Evolutionary conservation across 352 stramenopile species (phyloP), one percentile per base, ranked within the genome.

Genomic region (Globisporangium lucens): DNA sequence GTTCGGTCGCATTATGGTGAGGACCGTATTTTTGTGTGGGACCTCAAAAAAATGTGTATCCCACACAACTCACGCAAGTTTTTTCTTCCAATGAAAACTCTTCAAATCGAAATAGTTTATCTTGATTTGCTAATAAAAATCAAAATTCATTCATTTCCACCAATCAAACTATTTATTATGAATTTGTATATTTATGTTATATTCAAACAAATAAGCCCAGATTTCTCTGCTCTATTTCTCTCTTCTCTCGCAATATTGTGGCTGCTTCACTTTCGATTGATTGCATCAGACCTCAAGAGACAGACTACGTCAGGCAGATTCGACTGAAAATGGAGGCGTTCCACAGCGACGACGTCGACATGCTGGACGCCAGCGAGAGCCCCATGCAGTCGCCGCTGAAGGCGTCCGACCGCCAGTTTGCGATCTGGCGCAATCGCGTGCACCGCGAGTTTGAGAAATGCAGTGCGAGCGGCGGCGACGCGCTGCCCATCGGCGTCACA

Each of bases 361-460:
- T 70, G 65, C 27, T 56, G 20, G 62, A 69, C 61, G 56, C 17
- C 27, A 71, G 51, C 52, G 38, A 29, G n/a, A 58, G 17, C 27
- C 15, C n/a, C 20, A 17, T 8, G n/a, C 20, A 47, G 46, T 29
- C 49, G 24, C 52, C 58, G 41, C 49, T 38, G 24, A 33, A 59
- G n/a, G 67, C 71, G 17, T 58, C 49, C 65, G 66, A 80, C 56
- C 80, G 78, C 15, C 85, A 93, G 65, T 84, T 80, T 63, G 73
- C 72, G 15, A 92, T 94, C 64, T 94, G 86, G 86, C 76, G 74
- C 56, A 94, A 70, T 30, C 86, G 86, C 61, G 76, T 91, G 49
- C 80, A 83, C 51, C 82, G 79, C 47, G 86, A 94, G 72, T 73
- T 90, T 22, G 81, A 90, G n/a, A 93, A 93, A 59, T 93, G 86